A percentile compares a stretch with the other conserved stretches of the same genome.
Evolutionary conservation across 2,329 filamentous ascomycete species (phyloP).

Genomic region (Cryoendolithus antarcticus): DNA sequence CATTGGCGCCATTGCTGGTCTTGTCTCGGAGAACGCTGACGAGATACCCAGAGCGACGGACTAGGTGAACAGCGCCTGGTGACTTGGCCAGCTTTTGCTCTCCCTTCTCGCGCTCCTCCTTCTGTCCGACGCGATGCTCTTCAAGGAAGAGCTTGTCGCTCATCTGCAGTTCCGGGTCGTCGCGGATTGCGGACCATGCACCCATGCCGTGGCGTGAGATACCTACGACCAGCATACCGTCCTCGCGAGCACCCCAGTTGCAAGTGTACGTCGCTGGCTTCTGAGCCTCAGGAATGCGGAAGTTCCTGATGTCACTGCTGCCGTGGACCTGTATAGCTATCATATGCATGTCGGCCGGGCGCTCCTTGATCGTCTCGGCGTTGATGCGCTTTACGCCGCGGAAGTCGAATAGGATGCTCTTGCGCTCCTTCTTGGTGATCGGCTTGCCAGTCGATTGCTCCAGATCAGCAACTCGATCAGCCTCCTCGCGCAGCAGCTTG

Average conservation of each 20-base stretch:
- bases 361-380: conserved; percentile 85
- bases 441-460: conserved; percentile 65
- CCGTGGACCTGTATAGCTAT: conserved; percentile 60
- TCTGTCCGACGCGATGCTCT: conserved; percentile 96
- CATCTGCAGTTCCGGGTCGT: conserved; percentile 77
- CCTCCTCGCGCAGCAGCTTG: conserved; percentile 61
- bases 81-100: conserved; percentile 67
- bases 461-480: conserved; percentile 46
- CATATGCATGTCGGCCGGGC: conserved; percentile 77
- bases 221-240: conserved; percentile 92
- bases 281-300: conserved; percentile 79
- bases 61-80: conserved; percentile 91
- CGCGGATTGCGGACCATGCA: conserved; percentile 86
- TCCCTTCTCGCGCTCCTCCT: conserved; percentile 73
- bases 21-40: conserved; percentile 90
- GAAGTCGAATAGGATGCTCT: conserved; percentile 91
- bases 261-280: conserved; percentile 88
- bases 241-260: conserved; percentile 82
- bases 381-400: conserved; percentile 89
- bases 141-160: conserved; percentile 89
- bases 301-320: conserved; percentile 58
- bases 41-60: conserved; percentile 87
- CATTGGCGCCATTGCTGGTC: conserved; percentile 50
- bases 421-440: conserved; percentile 92
- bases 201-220: conserved; percentile 91